Conservation (phyloP, 805 yeast species). For the Candida manassasensis region DNA sequence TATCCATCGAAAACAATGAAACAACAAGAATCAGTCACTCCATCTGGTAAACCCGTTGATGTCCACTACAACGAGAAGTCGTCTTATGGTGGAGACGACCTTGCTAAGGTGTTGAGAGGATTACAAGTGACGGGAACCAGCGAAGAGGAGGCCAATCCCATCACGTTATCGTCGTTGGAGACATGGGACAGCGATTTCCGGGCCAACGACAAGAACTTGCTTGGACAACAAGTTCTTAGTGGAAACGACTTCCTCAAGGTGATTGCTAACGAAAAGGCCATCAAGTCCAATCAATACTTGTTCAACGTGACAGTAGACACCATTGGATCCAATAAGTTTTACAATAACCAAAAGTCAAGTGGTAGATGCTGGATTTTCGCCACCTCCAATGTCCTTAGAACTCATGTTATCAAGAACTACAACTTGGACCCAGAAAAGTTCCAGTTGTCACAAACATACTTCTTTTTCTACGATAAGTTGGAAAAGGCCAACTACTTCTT, state of each 20-base stretch:
- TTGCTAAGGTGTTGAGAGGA: constrained; percentile 10
- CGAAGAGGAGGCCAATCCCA: constrained; percentile 16
- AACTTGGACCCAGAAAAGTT: constrained; percentile 50
- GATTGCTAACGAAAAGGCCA: constrained; percentile 22
- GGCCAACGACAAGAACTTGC: constrained; percentile 44
- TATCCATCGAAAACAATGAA: background rate
- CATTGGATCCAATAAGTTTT: constrained; percentile 31
- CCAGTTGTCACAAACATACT: constrained; percentile 72
- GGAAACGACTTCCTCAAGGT: constrained; percentile 41
- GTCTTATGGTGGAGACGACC: too few species aligned
- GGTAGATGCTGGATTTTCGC: constrained; percentile 94
- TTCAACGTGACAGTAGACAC: constrained; percentile 34
- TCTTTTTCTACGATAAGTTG: constrained; percentile 81
- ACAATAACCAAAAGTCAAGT: constrained; percentile 60
- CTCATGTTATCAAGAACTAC: constrained; percentile 56
- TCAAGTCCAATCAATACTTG: constrained; percentile 25
- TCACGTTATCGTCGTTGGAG: constrained; percentile 25
- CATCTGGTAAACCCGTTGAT: too few species aligned
- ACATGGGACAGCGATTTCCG: constrained; percentile 45
- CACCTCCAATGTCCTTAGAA: constrained; percentile 66
- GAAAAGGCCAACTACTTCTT: constrained; percentile 80
- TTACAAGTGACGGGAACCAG: constrained; percentile 10
- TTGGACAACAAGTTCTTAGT: constrained; percentile 53
- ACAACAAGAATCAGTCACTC: too few species aligned
- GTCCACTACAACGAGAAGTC: too few species aligned